phyloP scores from a whole-genome alignment of 345 rosid genomes.

The Cardamine occulta region DNA sequence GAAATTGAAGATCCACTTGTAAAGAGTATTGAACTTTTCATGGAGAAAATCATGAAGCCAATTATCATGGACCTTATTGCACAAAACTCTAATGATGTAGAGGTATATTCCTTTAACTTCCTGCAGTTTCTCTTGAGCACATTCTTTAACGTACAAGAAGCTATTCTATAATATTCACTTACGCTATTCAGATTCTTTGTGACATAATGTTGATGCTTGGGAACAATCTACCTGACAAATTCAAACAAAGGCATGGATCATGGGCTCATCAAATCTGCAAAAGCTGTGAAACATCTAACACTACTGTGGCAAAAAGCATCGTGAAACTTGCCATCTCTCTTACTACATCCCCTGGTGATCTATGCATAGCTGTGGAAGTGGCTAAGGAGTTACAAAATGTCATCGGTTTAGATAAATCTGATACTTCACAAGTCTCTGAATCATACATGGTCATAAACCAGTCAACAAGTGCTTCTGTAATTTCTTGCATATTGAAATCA shows the following conservation, averaged over 20 bases:
- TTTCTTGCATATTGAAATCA: conserved; percentile 58
- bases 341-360: conserved; percentile 62
- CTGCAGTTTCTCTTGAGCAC: conserved; percentile 7
- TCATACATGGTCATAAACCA: conserved; percentile 56
- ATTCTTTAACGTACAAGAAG: conserved; percentile 17
- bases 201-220: conserved; percentile 57
- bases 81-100: conserved; percentile 51
- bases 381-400: conserved; percentile 56
- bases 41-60: conserved; percentile 61
- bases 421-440: conserved; percentile 48
- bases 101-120: conserved; percentile 53
- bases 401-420: conserved; percentile 43
- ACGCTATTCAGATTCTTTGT: conserved; percentile 58
- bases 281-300: conserved; percentile 51
- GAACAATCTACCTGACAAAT: conserved; percentile 55
- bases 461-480: conserved; percentile 54
- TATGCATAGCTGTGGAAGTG: conserved; percentile 53
- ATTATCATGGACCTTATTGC: conserved; percentile 56
- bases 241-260: conserved; percentile 62
- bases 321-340: conserved; percentile 56
- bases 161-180: conserved; percentile 21
- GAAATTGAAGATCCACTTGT: conserved; percentile 52
- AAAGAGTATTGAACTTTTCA: conserved; percentile 52
- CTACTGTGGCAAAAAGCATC: conserved; percentile 58
- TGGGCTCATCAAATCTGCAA: conserved; percentile 67